Conservation (phyloP, 371 early-diverging fungal species). For the Mortierella sp. region DNA sequence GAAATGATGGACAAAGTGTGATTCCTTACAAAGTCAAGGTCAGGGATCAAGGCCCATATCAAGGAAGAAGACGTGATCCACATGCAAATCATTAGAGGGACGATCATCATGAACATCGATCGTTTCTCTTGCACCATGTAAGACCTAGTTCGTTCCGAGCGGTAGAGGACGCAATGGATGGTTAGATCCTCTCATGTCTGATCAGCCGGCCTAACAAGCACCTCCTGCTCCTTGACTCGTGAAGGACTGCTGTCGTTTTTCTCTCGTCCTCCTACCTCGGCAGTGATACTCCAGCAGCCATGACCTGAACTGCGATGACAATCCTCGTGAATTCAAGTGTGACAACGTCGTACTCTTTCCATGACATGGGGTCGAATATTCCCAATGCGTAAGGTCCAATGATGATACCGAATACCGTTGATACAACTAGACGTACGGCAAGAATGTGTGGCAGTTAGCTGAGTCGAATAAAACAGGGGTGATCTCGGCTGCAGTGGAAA, state of each 20-base stretch:
- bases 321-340: slow-evolving; percentile 81
- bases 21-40: slow-evolving; percentile 69
- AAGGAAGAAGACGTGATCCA: slow-evolving; percentile 83
- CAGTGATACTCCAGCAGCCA: slow-evolving; percentile 86
- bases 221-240: no score
- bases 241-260: no score
- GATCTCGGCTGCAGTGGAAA: neutral
- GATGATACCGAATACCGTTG: slow-evolving; percentile 88
- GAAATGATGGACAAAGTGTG: neutral
- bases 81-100: slow-evolving; percentile 89
- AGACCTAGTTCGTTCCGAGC: slow-evolving; percentile 48
- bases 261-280: slow-evolving; percentile 66
- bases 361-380: slow-evolving; percentile 69
- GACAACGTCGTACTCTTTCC: slow-evolving; percentile 61
- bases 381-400: slow-evolving; percentile 79
- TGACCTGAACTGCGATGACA: slow-evolving; percentile 86
- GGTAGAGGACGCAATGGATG: neutral
- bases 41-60: slow-evolving; percentile 73
- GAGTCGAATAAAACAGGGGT: neutral
- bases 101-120: slow-evolving; percentile 80
- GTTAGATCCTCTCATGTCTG: neutral
- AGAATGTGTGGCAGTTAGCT: no score
- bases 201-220: no score
- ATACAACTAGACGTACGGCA: slow-evolving; percentile 67
- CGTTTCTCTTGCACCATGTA: slow-evolving; percentile 71